These are phyloP conservation scores for Populus tremula DNA, from an alignment of 345 rosid genomes.

Conservation along the genomic window DNA sequence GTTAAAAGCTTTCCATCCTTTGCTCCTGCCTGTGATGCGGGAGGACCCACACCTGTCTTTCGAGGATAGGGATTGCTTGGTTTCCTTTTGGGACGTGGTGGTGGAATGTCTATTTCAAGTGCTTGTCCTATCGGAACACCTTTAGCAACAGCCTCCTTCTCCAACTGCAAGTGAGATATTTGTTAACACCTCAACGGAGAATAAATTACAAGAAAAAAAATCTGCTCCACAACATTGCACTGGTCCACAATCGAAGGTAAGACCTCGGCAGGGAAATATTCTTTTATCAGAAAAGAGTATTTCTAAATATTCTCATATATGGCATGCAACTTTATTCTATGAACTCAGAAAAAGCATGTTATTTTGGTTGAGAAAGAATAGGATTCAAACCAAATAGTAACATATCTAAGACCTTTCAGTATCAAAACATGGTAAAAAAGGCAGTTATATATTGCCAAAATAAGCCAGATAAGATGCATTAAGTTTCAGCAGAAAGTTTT, in stretches of 20 bases:
- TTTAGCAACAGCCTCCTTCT: slow-evolving; percentile 90
- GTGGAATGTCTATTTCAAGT: slow-evolving; percentile 83
- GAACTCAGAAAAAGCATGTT: neutral
- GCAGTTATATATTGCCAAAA: neutral
- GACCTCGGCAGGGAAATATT: neutral
- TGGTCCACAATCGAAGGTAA: neutral
- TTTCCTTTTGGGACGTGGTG: slow-evolving; percentile 95
- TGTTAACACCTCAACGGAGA: neutral
- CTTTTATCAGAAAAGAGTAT: neutral
- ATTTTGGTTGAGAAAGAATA: neutral
- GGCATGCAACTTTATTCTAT: neutral
- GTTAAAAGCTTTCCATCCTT: slow-evolving; percentile 51
- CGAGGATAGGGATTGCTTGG: slow-evolving; percentile 95
- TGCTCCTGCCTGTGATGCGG: slow-evolving; percentile 31
- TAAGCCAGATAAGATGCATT: neutral
- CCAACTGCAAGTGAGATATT: slow-evolving; percentile 54
- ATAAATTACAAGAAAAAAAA: neutral
- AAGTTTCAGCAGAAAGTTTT: neutral
- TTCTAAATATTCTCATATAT: neutral
- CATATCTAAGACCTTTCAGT: neutral
- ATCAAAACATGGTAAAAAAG: neutral
- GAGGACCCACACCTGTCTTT: slow-evolving; percentile 47
- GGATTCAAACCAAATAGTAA: neutral
- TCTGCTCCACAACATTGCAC: neutral
- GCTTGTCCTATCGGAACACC: slow-evolving; percentile 72